These are phyloP conservation scores for Mycena haematopus DNA, from an alignment of 768 basidiomycete genomes.

Conservation along the genomic window DNA sequence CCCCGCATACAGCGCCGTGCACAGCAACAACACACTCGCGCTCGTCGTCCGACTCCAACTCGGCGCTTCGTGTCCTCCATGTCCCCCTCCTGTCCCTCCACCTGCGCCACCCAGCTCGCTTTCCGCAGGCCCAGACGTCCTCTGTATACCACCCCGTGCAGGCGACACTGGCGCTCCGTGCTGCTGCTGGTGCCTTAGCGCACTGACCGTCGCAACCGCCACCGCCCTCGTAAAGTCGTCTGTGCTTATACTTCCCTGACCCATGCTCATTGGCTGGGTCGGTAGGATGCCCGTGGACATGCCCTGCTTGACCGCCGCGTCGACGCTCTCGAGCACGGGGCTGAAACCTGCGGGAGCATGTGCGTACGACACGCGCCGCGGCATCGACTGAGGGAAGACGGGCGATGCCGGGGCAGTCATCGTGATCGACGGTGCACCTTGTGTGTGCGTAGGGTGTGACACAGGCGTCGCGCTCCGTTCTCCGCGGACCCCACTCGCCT, in stretches of 20 bases:
- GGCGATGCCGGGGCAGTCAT: conserved; percentile 19
- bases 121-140: conserved; percentile 43
- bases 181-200: conserved; percentile 82
- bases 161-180: conserved; percentile 49
- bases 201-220: conserved; percentile 92
- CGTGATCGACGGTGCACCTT: neutral
- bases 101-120: conserved; percentile 40
- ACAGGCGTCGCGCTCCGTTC: conserved; percentile 24
- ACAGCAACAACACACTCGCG: conserved; percentile 86
- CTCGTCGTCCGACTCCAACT: conserved; percentile 93
- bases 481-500: conserved; percentile 7
- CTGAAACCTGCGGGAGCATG: conserved; percentile 54
- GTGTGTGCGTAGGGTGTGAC: conserved; percentile 1
- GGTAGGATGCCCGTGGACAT: conserved; percentile 37
- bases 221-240: conserved; percentile 95
- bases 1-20: conserved; percentile 91
- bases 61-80: conserved; percentile 92
- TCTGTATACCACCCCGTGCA: conserved; percentile 41
- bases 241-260: conserved; percentile 73
- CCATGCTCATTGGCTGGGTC: conserved; percentile 54
- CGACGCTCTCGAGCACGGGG: conserved; percentile 80
- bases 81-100: conserved; percentile 49
- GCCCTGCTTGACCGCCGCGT: conserved; percentile 73
- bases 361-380: conserved; percentile 65
- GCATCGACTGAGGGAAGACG: conserved; percentile 47